Conservation (phyloP, 768 basidiomycete genomes). For the Nidularia pulvinata region DNA sequence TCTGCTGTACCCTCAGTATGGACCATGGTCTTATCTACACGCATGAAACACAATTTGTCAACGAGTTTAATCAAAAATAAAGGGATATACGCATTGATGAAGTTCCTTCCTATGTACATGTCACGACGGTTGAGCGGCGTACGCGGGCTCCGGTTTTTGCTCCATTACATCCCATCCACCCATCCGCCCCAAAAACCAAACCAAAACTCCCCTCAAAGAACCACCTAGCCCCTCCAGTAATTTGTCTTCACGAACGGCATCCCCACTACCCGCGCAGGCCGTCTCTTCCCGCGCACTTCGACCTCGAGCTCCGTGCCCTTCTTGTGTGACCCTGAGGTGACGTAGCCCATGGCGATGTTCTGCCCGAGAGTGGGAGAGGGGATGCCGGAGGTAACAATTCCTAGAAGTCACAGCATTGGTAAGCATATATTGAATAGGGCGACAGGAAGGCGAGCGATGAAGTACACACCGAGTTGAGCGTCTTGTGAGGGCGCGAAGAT, state of each 20-base stretch:
- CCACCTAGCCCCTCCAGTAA: conserved; percentile 69
- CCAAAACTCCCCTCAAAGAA: no score
- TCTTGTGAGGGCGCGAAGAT: conserved; percentile 55
- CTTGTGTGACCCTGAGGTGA: conserved; percentile 81
- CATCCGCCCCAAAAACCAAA: no score
- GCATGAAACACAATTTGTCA: no score
- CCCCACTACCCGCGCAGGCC: conserved; percentile 69
- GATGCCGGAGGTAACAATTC: conserved; percentile 90
- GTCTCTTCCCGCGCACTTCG: conserved; percentile 80
- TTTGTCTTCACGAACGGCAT: conserved; percentile 90
- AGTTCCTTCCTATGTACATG: no score
- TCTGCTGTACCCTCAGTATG: no score
- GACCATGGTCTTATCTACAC: no score
- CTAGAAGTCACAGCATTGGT: conserved; percentile 24
- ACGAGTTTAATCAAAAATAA: no score
- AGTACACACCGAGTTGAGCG: conserved; percentile 58
- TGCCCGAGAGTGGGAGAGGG: conserved; percentile 88
- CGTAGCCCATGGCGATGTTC: conserved; percentile 98
- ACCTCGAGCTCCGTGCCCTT: conserved; percentile 86
- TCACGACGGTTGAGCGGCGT: no score
- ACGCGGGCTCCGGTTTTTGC: no score
- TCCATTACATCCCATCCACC: no score
- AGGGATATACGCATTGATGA: no score
- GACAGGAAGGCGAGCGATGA: neutral
- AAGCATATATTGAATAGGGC: neutral